Base-by-base conservation (phyloP, 768 basidiomycete genomes). In the Kwoniella mangroviensis region DNA sequence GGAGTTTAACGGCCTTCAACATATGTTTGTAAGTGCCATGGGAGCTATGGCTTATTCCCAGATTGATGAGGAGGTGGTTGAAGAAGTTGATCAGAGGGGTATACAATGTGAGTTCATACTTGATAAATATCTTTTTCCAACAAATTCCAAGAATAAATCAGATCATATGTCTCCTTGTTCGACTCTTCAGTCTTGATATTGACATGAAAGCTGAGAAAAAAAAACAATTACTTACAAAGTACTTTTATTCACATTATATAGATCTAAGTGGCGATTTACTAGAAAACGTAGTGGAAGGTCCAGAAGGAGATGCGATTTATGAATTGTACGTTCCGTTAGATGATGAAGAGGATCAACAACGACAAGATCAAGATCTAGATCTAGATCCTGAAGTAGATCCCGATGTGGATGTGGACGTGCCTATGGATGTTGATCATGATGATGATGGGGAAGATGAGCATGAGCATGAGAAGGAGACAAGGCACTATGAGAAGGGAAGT, bases 261-360 rank as follows among this genome's bases (percentile, higher is more conserved):
- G 80, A 75, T 57, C 70, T 82, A 15, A 75, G 78, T 43, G 76
- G 77, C 42, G 81, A 82, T 62, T 63, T 82, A 51, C 71, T 82
- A 13, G 81, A 81, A 41, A 63, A 63, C 6, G 77, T 80, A 7
- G 75, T 79, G 3, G 81, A 82, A 69, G 81, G 80, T 40, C 81
- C 81, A 17, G 81, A 82, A 61, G 77, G 75, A 15, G 81, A 82
- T 54, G 69, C 73, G n/a, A 76, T 82, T 10, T 82, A 82, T 60
- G 80, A 79, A 56, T 55, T 81, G 17, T 82, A 80, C 66, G 77
- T 73, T 1, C 66, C 58, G 0, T 73, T 76, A 41, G 75, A 68
- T 10, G 75, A 74, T 17, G 72, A 63, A 15, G 13, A 49, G 45
- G 45, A 57, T 22, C 22, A 57, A 22, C 22, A 22, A 22, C 34